A percentile compares a stretch with the other conserved stretches of the same genome.
Evolutionary conservation across 2,329 filamentous ascomycete genomes (phyloP).

Genomic region (Pyrenophora teres): DNA sequence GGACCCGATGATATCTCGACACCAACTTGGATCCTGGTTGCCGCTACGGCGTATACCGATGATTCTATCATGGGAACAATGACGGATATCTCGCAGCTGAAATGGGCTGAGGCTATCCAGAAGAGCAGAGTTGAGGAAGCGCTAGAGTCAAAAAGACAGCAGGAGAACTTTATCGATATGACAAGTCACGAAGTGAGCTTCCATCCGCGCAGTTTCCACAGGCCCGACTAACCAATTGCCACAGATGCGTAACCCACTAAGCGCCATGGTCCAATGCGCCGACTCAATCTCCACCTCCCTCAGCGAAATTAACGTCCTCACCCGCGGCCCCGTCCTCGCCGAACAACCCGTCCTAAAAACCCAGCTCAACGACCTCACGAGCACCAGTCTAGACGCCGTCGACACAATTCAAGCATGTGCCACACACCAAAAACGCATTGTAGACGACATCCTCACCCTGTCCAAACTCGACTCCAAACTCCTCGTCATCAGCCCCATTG

Average conservation of each 20-base stretch:
- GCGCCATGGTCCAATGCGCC: constrained; percentile 35
- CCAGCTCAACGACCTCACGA: constrained; percentile 9
- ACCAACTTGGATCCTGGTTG: constrained; percentile 20
- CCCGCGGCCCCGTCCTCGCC: background rate
- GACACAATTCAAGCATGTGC: constrained; percentile 36
- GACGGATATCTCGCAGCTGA: constrained; percentile 42
- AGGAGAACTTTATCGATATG: constrained; percentile 34
- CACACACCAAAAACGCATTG: constrained; percentile 37
- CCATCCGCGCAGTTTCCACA: too few species aligned
- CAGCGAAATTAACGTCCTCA: constrained; percentile 6
- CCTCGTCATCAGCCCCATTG: constrained; percentile 24
- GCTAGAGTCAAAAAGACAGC: constrained; percentile 24
- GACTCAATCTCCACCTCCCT: constrained; percentile 22
- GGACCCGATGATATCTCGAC: constrained; percentile 18
- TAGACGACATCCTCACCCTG: constrained; percentile 30
- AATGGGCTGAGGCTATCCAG: constrained; percentile 31
- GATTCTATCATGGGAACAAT: constrained; percentile 34
- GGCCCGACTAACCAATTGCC: background rate
- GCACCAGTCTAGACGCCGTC: constrained; percentile 20
- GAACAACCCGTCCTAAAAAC: background rate
- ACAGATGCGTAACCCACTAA: constrained; percentile 36
- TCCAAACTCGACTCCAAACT: constrained; percentile 30
- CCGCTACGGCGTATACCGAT: constrained; percentile 19
- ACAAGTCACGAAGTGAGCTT: constrained; percentile 23
- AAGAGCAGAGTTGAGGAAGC: constrained; percentile 17